These are phyloP conservation scores for Metarhizium brunneum DNA, from an alignment of 2,329 filamentous ascomycete species.

Conservation along the genomic window DNA sequence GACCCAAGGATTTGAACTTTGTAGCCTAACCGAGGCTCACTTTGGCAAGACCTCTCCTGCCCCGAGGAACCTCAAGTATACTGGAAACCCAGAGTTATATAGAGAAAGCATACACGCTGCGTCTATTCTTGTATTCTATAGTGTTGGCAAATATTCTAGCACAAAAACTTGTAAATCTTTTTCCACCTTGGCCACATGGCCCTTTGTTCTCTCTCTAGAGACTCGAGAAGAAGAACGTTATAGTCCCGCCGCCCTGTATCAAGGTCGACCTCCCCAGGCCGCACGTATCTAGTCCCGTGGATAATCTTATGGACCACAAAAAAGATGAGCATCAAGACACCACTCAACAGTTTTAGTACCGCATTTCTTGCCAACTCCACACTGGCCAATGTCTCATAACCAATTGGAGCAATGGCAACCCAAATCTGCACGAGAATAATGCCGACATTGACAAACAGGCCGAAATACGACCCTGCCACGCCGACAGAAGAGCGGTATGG, in stretches of 20 bases:
- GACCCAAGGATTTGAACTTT: too few relatives aligned
- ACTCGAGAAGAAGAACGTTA: not conserved
- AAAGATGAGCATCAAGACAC: not conserved
- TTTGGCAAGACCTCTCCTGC: too few relatives aligned
- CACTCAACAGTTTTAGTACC: not conserved
- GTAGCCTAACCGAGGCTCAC: too few relatives aligned
- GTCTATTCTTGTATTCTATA: too few relatives aligned
- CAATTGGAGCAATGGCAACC: constrained; percentile 1
- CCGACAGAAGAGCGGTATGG: constrained; percentile 1
- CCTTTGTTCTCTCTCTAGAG: constrained; percentile 1
- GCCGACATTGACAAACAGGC: not conserved
- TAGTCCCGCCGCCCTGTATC: constrained; percentile 3
- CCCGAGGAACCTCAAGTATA: too few relatives aligned
- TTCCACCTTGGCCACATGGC: constrained; percentile 3
- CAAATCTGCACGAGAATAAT: constrained; percentile 1
- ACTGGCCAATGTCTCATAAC: not conserved
- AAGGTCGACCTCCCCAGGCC: not conserved
- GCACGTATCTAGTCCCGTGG: constrained; percentile 1
- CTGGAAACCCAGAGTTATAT: too few relatives aligned
- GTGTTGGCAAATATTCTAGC: not conserved
- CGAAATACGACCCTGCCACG: not conserved
- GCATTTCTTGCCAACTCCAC: constrained; percentile 1
- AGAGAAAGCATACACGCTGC: too few relatives aligned
- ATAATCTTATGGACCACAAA: constrained; percentile 1
- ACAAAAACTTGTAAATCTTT: constrained; percentile 2